Conservation (phyloP, 495 filamentous ascomycete genomes). For the Bryoglossum gracile region DNA sequence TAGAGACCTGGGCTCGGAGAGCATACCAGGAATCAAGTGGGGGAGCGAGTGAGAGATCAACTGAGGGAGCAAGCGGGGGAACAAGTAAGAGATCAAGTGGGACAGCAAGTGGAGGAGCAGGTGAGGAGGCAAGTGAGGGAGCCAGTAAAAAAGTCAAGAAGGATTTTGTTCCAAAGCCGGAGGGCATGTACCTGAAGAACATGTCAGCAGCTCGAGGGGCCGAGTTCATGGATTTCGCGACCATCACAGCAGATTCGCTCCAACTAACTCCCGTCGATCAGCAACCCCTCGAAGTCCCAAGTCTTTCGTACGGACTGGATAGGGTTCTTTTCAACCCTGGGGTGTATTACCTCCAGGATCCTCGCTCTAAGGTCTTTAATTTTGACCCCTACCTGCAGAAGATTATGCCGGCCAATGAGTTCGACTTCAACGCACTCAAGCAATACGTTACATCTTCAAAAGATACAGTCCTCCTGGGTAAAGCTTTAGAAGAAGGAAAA, state of each 20-base stretch:
- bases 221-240: no score
- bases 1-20: no score
- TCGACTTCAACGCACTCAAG: constrained; percentile 81
- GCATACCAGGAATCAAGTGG: no score
- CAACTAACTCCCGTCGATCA: constrained; percentile 39
- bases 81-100: no score
- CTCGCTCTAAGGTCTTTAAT: constrained; percentile 81
- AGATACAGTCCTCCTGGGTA: constrained; percentile 56
- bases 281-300: constrained; percentile 55
- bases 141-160: no score
- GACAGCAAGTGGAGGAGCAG: no score
- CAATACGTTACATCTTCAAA: constrained; percentile 83
- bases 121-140: no score
- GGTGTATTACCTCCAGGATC: constrained; percentile 86
- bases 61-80: no score
- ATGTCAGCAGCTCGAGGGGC: no score
- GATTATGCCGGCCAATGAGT: constrained; percentile 87
- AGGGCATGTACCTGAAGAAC: no score
- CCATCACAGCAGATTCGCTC: constrained; percentile 26
- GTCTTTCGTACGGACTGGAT: constrained; percentile 72
- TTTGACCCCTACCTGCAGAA: constrained; percentile 89
- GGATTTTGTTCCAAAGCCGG: no score
- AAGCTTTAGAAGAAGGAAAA: constrained; percentile 59
- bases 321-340: constrained; percentile 93
- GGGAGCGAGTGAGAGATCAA: no score